A percentile compares a stretch with the other conserved stretches of the same genome.
Conservation (phyloP, 306 rosid genomes). For the Myrica gale region DNA sequence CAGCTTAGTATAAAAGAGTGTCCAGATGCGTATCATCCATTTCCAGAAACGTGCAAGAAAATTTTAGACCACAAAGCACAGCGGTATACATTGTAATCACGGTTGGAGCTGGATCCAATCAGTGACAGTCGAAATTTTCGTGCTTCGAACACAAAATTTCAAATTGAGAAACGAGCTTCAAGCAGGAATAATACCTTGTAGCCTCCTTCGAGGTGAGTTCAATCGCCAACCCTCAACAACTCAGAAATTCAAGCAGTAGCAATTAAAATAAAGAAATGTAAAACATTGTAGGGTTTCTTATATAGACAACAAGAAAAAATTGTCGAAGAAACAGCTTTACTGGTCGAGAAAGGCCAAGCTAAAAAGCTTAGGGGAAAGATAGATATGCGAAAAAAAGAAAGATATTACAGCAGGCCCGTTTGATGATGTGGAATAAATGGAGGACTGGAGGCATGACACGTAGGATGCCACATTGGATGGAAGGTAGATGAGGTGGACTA, state of each 20-base stretch:
- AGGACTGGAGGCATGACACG: background rate
- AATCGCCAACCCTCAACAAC: background rate
- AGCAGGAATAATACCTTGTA: background rate
- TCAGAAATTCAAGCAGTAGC: background rate
- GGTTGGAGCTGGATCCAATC: background rate
- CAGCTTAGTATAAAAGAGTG: background rate
- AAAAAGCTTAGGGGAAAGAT: constrained; percentile 1
- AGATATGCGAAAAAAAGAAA: background rate
- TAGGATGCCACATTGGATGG: constrained; percentile 20
- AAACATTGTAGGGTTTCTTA: background rate
- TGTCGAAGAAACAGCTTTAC: background rate
- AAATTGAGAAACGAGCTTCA: background rate
- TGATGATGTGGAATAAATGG: background rate
- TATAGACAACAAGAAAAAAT: too few relatives aligned
- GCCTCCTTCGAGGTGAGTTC: background rate
- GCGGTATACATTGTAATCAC: background rate
- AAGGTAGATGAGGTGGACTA: constrained; percentile 18
- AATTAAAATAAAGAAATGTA: background rate
- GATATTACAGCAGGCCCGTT: too few relatives aligned
- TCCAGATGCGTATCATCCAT: background rate
- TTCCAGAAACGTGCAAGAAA: background rate
- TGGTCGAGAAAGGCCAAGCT: background rate
- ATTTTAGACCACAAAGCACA: background rate
- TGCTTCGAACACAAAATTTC: background rate
- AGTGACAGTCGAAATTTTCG: background rate